These are phyloP conservation scores for Apiotrichum gamsii DNA, from an alignment of 1,284 basidiomycete species.

Conservation along the genomic window DNA sequence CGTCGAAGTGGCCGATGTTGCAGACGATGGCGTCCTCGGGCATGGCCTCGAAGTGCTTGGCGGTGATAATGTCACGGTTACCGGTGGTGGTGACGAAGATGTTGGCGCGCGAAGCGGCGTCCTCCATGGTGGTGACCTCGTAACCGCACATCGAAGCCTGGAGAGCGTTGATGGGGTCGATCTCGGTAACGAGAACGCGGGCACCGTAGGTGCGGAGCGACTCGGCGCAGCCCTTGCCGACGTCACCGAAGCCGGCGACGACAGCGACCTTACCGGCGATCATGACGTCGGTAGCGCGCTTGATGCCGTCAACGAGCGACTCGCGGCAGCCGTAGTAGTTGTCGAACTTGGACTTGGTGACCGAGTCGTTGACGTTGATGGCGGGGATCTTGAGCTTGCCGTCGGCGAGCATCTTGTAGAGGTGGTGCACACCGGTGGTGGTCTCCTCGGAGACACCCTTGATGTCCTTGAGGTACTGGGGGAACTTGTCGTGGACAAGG, in stretches of 20 bases:
- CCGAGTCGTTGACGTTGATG: conserved; percentile 99
- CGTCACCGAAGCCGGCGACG: conserved; percentile 97
- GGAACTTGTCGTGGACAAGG: conserved; percentile 93
- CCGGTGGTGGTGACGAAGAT: conserved; percentile 98
- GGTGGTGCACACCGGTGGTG: conserved; percentile 98
- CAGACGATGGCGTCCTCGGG: conserved; percentile 93
- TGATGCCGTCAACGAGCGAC: conserved; percentile 99
- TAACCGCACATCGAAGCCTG: conserved; percentile 99
- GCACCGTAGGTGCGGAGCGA: conserved; percentile 94
- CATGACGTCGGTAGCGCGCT: conserved; percentile 99
- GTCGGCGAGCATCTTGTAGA: conserved; percentile 95
- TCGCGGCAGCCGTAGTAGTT: conserved; percentile 92
- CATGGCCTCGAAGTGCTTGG: conserved; percentile 89
- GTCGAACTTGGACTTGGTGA: conserved; percentile 98
- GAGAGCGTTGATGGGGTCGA: conserved; percentile 99
- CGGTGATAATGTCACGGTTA: conserved; percentile 96
- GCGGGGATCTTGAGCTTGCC: conserved; percentile 95
- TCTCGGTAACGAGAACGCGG: conserved; percentile 94
- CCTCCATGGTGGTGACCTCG: conserved; percentile 98
- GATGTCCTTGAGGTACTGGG: conserved; percentile 76
- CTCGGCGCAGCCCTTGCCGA: conserved; percentile 98
- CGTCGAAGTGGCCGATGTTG: conserved; percentile 96
- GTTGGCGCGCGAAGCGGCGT: conserved; percentile 80
- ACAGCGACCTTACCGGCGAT: conserved; percentile 98
- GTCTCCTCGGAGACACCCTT: conserved; percentile 97